Evolutionary conservation across 2,329 filamentous ascomycete species (phyloP), one percentile per base, ranked within the genome.

Genomic region (Colletotrichum lini): DNA sequence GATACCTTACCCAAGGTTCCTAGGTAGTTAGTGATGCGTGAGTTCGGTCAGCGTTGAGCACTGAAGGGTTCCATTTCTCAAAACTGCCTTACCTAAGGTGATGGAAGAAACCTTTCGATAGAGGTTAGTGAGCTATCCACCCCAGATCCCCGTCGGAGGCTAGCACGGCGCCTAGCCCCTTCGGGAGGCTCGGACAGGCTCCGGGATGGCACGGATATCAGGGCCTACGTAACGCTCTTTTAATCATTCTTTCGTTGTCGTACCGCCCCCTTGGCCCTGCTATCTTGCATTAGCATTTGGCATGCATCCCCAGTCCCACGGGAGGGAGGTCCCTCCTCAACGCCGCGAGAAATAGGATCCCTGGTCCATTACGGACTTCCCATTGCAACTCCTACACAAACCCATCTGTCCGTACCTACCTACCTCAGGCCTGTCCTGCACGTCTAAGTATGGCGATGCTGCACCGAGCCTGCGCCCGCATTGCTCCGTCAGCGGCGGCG

Each of bases 151-250:
- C 45, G 59, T 65, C 53, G 67, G 61, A 57, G 45, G 15, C 35
- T 40, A 18, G 40, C 54, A 69, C 40, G 10, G 26, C 54, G 30
- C 62, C 56, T 44, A 65, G 15, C 62, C 42, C 8, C 12, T 61
- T 60, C 56, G 42, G 62, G 62, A 60, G 38, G 47, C 44, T 61
- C 49, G 58, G 26, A 18, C 65, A 71, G 64, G 65, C 38, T 40
- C 58, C n/a, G n/a, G 68, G 68, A 59, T 63, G 52, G 68, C 68
- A 71, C 68, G 30, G 57, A 58, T 63, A 71, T 53, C 58, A 63
- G 52, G 42, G 68, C 65, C 50, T 68, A 71, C 68, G 68, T 71
- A 71, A 63, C 65, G 26, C 58, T 71, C 57, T 35, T 30, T 42
- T 53, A 9, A 65, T 40, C 47, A 30, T 30, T 59, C 40, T 45